Percentiles rank a stretch among this genome's conserved stretches.
phyloP scores from a whole-genome alignment of 140 eudicot species.

The Stevia rebaudiana region DNA sequence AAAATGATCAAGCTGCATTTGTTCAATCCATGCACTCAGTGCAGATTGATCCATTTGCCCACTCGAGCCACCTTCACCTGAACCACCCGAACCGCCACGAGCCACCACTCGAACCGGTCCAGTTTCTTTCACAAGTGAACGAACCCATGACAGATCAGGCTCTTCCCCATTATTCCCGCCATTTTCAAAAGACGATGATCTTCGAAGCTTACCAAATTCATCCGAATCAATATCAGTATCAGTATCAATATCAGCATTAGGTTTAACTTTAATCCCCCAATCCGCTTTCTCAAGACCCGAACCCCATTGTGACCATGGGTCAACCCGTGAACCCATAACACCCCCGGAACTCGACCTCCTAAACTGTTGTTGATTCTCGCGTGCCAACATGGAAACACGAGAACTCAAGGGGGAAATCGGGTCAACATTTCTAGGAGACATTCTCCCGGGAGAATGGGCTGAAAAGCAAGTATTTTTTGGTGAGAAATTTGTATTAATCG shows the following conservation, averaged over 20 bases:
- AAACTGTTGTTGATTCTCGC: constrained; percentile 68
- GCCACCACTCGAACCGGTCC: constrained; percentile 80
- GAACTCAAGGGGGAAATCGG: constrained; percentile 72
- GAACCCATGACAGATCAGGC: constrained; percentile 96
- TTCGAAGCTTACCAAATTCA: constrained; percentile 33
- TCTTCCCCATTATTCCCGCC: constrained; percentile 41
- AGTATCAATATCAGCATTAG: constrained; percentile 27
- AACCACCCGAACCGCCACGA: constrained; percentile 33
- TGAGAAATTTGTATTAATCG: constrained; percentile 71
- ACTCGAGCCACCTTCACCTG: constrained; percentile 71
- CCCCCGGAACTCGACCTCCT: constrained; percentile 41
- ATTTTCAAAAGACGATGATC: constrained; percentile 50
- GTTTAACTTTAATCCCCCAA: too few species aligned
- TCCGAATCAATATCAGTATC: constrained; percentile 35
- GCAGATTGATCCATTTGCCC: constrained; percentile 57
- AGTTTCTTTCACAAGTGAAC: constrained; percentile 87
- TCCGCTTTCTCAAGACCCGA: constrained; percentile 66
- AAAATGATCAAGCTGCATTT: constrained; percentile 96
- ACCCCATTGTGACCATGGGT: constrained; percentile 65
- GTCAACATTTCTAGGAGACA: constrained; percentile 86
- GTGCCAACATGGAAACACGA: constrained; percentile 51
- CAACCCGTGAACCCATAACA: too few species aligned
- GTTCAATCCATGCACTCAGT: constrained; percentile 95
- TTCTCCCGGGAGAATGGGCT: constrained; percentile 56
- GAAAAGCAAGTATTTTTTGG: constrained; percentile 56